Conservation (phyloP, 129 eudicot genomes). For the Centrapalus pauciflorus region DNA sequence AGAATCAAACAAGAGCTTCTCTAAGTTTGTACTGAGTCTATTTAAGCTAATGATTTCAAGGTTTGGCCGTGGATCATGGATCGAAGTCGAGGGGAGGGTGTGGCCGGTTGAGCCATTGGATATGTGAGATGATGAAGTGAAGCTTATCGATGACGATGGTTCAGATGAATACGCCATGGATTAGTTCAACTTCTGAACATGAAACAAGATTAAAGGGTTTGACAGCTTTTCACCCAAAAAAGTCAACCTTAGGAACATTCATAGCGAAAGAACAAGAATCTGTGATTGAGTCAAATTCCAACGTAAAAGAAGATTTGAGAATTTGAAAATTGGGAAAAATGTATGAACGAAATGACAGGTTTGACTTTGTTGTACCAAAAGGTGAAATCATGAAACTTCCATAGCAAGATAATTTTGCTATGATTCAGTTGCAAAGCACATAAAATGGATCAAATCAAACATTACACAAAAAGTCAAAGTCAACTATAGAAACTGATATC, state of each 20-base stretch:
- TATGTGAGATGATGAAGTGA: slow-evolving; percentile 50
- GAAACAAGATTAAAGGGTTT: background rate
- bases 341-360: background rate
- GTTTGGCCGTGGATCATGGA: slow-evolving; percentile 29
- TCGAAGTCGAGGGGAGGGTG: slow-evolving; percentile 27
- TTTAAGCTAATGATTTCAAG: slow-evolving; percentile 53
- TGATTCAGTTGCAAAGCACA: slow-evolving; percentile 6
- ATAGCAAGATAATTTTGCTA: background rate
- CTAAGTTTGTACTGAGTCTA: slow-evolving; percentile 53
- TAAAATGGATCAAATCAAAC: slow-evolving; percentile 17
- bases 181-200: background rate
- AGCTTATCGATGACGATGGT: slow-evolving; percentile 55
- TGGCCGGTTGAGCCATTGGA: slow-evolving; percentile 43
- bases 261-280: slow-evolving; percentile 7
- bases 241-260: slow-evolving; percentile 9
- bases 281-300: background rate
- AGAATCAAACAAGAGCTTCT: slow-evolving; percentile 40
- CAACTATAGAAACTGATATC: background rate
- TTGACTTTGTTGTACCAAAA: slow-evolving; percentile 16
- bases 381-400: slow-evolving; percentile 9
- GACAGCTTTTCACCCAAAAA: background rate
- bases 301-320: background rate
- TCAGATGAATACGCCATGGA: slow-evolving; percentile 43
- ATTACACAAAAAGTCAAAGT: slow-evolving; percentile 8
- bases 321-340: background rate